A percentile compares a stretch with the other conserved stretches of the same genome.
Evolutionary conservation across 345 rosid genomes (phyloP).

Genomic region (Eucalyptus sp.): DNA sequence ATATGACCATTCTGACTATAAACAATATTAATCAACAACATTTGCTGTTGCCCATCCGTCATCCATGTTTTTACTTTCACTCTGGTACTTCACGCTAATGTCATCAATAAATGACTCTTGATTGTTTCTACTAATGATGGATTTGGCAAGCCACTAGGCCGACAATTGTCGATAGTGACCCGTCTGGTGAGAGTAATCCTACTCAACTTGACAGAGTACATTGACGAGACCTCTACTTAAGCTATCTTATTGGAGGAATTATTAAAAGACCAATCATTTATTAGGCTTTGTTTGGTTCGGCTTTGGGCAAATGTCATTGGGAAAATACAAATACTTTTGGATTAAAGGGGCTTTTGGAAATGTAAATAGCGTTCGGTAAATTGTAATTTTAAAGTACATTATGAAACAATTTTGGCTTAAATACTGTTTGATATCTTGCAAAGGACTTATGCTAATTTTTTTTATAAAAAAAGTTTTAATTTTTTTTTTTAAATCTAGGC

Average conservation of each 20-base stretch:
- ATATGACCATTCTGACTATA: not conserved
- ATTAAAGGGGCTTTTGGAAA: no score
- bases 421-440: no score
- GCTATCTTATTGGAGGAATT: not conserved
- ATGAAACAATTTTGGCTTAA: no score
- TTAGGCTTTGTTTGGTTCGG: no score
- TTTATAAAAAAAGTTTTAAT: no score
- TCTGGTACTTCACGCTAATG: not conserved
- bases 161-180: not conserved
- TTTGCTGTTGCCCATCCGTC: not conserved
- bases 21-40: not conserved
- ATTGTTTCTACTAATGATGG: not conserved
- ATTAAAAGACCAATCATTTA: not conserved
- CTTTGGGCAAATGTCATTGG: no score
- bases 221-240: not conserved
- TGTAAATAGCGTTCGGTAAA: no score
- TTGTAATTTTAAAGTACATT: no score
- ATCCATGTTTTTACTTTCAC: not conserved
- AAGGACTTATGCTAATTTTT: no score
- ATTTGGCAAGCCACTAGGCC: not conserved
- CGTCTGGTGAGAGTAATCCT: not conserved
- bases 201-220: not conserved
- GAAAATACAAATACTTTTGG: no score
- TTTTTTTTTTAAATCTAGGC: no score
- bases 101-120: not conserved